A percentile compares a stretch with the other conserved stretches of the same genome.
Evolutionary conservation across 2,329 filamentous ascomycete genomes (phyloP).

Genomic region (Colletotrichum caudatum): DNA sequence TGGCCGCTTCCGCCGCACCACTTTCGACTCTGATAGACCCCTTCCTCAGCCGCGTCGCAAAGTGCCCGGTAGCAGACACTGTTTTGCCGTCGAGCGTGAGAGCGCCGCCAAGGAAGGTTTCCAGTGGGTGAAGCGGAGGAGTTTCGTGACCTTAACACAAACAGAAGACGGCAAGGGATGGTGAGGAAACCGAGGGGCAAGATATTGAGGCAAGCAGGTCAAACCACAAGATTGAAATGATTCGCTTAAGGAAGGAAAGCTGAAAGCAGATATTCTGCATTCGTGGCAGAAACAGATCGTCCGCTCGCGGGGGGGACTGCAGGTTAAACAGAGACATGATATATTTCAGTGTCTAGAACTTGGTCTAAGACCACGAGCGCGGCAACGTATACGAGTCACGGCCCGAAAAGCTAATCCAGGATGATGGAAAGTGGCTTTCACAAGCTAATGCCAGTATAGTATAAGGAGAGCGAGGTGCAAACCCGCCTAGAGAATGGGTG

Average conservation of each 20-base stretch:
- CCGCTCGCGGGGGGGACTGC: neutral
- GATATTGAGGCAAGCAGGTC: neutral
- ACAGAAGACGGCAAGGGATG: conserved; percentile 47
- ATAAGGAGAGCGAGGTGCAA: neutral
- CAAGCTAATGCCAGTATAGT: neutral
- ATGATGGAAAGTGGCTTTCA: neutral
- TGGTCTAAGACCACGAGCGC: neutral
- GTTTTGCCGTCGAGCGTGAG: conserved; percentile 50
- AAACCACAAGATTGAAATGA: neutral
- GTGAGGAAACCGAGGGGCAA: neutral
- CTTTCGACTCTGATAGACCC: conserved; percentile 45
- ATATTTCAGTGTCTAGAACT: neutral
- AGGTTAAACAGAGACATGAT: neutral
- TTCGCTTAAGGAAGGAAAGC: neutral
- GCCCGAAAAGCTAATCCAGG: neutral
- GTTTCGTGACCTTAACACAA: conserved; percentile 47
- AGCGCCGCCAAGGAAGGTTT: conserved; percentile 48
- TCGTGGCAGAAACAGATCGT: neutral
- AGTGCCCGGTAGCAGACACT: conserved; percentile 46
- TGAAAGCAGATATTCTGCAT: neutral
- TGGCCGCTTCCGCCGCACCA: conserved; percentile 41
- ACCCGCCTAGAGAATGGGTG: neutral
- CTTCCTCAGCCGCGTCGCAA: conserved; percentile 44
- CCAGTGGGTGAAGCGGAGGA: conserved; percentile 47
- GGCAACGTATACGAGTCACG: neutral